A percentile compares a stretch with the other conserved stretches of the same genome.
Conservation (phyloP, 2,329 filamentous ascomycete genomes). For the Niveomyces coronatus region DNA sequence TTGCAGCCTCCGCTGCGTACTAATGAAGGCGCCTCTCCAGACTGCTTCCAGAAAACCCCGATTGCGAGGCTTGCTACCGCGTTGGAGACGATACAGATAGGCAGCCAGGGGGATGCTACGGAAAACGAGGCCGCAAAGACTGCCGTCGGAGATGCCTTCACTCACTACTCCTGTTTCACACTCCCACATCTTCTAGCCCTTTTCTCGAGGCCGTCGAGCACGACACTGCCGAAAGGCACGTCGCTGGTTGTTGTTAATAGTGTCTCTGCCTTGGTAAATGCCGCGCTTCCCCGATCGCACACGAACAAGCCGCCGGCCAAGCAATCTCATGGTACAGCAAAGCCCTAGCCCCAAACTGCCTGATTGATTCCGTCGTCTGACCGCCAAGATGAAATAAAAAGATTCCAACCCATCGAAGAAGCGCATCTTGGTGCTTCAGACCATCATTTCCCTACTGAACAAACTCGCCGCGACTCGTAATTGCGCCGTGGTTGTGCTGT, state of each 20-base stretch:
- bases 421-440: slow-evolving; percentile 44
- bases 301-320: slow-evolving; percentile 29
- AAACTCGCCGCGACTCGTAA: slow-evolving; percentile 65
- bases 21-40: no score
- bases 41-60: slow-evolving; percentile 36
- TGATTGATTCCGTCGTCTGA: no score
- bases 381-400: slow-evolving; percentile 13
- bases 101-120: slow-evolving; percentile 5
- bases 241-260: slow-evolving; percentile 69
- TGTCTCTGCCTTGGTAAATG: slow-evolving; percentile 64
- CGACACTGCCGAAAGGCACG: slow-evolving; percentile 52
- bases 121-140: slow-evolving; percentile 9
- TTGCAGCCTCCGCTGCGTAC: no score
- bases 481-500: slow-evolving; percentile 64
- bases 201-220: slow-evolving; percentile 53
- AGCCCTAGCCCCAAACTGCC: background rate
- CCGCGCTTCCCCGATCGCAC: slow-evolving; percentile 57
- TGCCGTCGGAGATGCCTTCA: slow-evolving; percentile 25
- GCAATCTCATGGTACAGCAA: slow-evolving; percentile 27
- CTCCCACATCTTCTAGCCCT: slow-evolving; percentile 68
- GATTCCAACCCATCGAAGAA: slow-evolving; percentile 29
- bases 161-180: slow-evolving; percentile 43
- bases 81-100: slow-evolving; percentile 13
- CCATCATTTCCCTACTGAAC: slow-evolving; percentile 59
- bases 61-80: slow-evolving; percentile 19